phyloP scores from a whole-genome alignment of 345 rosid species.

The Leavenworthia alabamica region DNA sequence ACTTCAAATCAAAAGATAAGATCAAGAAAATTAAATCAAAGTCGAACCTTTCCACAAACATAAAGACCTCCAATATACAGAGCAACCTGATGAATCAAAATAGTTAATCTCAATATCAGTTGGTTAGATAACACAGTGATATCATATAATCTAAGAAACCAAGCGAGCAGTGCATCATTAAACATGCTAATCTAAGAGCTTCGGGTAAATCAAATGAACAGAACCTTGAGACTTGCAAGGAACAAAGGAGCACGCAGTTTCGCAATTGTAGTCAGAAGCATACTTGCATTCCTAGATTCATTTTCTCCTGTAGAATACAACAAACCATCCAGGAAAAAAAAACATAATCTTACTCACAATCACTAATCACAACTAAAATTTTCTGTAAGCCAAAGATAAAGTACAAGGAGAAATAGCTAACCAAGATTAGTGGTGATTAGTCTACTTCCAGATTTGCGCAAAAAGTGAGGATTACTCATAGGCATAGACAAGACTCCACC shows the following conservation, averaged over 20 bases:
- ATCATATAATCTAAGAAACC: neutral
- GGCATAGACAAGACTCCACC: slow-evolving; percentile 50
- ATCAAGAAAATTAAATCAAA: neutral
- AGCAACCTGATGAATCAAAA: slow-evolving; percentile 57
- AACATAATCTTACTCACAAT: slow-evolving; percentile 45
- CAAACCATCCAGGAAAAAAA: slow-evolving; percentile 41
- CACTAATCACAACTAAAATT: neutral
- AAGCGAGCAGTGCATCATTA: neutral
- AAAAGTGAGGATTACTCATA: slow-evolving; percentile 61
- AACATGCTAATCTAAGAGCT: neutral
- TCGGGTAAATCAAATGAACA: slow-evolving; percentile 11
- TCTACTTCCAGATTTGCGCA: slow-evolving; percentile 85
- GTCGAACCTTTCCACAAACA: slow-evolving; percentile 80
- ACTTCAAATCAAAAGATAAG: neutral
- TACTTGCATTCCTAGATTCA: slow-evolving; percentile 41
- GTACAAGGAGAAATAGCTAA: slow-evolving; percentile 14
- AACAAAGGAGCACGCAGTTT: slow-evolving; percentile 64
- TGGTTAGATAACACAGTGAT: neutral
- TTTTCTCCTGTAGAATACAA: slow-evolving; percentile 37
- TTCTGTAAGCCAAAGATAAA: neutral
- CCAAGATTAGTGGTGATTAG: slow-evolving; percentile 60
- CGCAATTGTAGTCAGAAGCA: slow-evolving; percentile 41
- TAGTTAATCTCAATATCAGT: slow-evolving; percentile 14
- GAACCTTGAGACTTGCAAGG: slow-evolving; percentile 82
- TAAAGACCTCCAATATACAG: slow-evolving; percentile 65